A percentile compares a stretch with the other conserved stretches of the same genome.
phyloP scores from a whole-genome alignment of 768 basidiomycete genomes.

The Leccinum subtestaceum region DNA sequence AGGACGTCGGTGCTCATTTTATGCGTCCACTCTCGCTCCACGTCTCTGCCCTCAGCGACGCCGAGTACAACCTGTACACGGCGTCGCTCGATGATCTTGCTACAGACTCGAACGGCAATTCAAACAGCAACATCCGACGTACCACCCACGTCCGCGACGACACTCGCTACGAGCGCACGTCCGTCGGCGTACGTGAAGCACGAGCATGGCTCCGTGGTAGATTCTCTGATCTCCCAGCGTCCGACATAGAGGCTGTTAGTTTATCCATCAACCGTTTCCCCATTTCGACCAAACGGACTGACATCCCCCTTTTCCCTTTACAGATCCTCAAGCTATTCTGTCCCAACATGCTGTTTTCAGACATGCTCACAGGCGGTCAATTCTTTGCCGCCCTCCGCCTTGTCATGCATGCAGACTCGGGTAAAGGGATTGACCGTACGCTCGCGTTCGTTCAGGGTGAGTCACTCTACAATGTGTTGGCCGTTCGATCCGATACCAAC shows the following conservation, averaged over 20 bases:
- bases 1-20: conserved; percentile 6
- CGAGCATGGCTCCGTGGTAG: conserved; percentile 75
- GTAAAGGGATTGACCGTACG: conserved; percentile 58
- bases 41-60: conserved; percentile 70
- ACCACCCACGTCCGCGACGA: conserved; percentile 34
- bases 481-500: not conserved
- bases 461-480: conserved; percentile 15
- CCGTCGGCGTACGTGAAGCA: conserved; percentile 60
- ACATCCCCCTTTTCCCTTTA: not conserved
- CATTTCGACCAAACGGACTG: not conserved
- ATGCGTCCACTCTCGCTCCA: conserved; percentile 70
- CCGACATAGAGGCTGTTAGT: conserved; percentile 59
- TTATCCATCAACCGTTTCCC: not conserved
- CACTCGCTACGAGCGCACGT: conserved; percentile 50
- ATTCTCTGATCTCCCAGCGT: conserved; percentile 51
- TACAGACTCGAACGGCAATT: conserved; percentile 29
- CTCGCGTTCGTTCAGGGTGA: conserved; percentile 77
- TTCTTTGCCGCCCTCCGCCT: conserved; percentile 76
- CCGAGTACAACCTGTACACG: conserved; percentile 69
- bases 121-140: not conserved
- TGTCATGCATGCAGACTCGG: conserved; percentile 57
- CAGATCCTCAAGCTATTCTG: conserved; percentile 69
- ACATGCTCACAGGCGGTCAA: conserved; percentile 62
- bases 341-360: conserved; percentile 49
- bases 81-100: conserved; percentile 53